phyloP scores from a whole-genome alignment of 2,329 filamentous ascomycete species.

The Fusarium ambrosium region DNA sequence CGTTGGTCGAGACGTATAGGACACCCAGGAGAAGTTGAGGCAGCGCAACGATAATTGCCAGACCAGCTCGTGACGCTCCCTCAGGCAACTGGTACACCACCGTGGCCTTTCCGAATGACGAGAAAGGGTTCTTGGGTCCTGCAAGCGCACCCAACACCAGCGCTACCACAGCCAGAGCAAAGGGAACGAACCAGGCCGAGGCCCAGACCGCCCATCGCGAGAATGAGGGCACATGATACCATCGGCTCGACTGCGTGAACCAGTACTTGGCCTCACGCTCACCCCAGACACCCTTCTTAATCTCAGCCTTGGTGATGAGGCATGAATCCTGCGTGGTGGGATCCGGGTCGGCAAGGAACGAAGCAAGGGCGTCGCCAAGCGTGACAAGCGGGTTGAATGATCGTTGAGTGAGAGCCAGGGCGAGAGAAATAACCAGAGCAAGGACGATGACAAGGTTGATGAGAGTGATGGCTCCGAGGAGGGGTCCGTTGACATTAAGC shows the following conservation, averaged over 20 bases:
- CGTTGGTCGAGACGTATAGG: slow-evolving; percentile 63
- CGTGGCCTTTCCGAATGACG: slow-evolving; percentile 56
- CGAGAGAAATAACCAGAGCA: slow-evolving; percentile 58
- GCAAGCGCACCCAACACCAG: slow-evolving; percentile 55
- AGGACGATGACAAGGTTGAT: slow-evolving; percentile 59
- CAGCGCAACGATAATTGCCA: slow-evolving; percentile 58
- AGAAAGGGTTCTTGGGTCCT: slow-evolving; percentile 48
- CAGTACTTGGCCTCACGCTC: slow-evolving; percentile 59
- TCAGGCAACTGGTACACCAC: slow-evolving; percentile 51
- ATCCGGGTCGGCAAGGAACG: slow-evolving; percentile 63
- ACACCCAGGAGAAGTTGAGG: slow-evolving; percentile 63
- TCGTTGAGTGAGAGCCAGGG: slow-evolving; percentile 52
- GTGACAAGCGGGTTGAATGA: slow-evolving; percentile 61
- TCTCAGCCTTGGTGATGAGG: slow-evolving; percentile 62
- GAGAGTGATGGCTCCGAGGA: slow-evolving; percentile 54
- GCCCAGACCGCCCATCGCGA: slow-evolving; percentile 58
- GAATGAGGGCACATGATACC: slow-evolving; percentile 60
- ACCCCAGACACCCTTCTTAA: slow-evolving; percentile 60
- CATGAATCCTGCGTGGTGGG: slow-evolving; percentile 58
- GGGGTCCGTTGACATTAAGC: slow-evolving; percentile 58
- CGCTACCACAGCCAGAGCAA: slow-evolving; percentile 55
- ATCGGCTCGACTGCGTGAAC: slow-evolving; percentile 57
- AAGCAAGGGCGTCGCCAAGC: slow-evolving; percentile 64
- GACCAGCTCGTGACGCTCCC: slow-evolving; percentile 44
- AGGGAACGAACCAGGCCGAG: slow-evolving; percentile 55